Conservation (phyloP, 148 eudicot species). For the Agrostemma githago region DNA sequence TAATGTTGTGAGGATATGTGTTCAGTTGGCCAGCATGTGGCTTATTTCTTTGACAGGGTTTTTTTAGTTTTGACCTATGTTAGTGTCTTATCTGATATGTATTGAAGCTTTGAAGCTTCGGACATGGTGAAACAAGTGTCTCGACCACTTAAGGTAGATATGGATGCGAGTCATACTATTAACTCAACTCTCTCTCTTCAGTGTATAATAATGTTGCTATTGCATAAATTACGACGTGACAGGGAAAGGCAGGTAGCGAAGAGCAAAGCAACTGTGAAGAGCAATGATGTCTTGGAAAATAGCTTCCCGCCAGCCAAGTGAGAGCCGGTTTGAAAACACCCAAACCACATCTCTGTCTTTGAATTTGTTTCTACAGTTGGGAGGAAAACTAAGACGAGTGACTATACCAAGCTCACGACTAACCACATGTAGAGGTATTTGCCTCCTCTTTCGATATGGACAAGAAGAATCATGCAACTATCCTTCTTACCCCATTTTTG, state of each 20-base stretch:
- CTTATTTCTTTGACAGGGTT: neutral
- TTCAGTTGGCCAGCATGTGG: too few species aligned
- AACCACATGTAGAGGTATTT: neutral
- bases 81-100: too few species aligned
- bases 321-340: neutral
- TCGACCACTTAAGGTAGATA: too few species aligned
- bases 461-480: too few species aligned
- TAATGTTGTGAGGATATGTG: neutral
- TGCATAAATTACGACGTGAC: neutral
- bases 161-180: neutral
- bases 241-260: slow-evolving; percentile 3
- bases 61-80: too few species aligned
- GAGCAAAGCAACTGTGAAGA: neutral
- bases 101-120: too few species aligned
- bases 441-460: neutral
- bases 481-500: neutral
- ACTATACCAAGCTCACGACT: neutral
- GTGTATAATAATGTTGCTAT: neutral
- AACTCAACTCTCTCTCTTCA: neutral
- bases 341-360: neutral
- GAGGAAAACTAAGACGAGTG: neutral
- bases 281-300: neutral
- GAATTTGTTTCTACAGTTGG: neutral
- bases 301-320: neutral
- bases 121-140: too few species aligned